These are phyloP conservation scores for Zymoseptoria pseudotritici DNA, from an alignment of 2,329 filamentous ascomycete genomes.

Conservation along the genomic window DNA sequence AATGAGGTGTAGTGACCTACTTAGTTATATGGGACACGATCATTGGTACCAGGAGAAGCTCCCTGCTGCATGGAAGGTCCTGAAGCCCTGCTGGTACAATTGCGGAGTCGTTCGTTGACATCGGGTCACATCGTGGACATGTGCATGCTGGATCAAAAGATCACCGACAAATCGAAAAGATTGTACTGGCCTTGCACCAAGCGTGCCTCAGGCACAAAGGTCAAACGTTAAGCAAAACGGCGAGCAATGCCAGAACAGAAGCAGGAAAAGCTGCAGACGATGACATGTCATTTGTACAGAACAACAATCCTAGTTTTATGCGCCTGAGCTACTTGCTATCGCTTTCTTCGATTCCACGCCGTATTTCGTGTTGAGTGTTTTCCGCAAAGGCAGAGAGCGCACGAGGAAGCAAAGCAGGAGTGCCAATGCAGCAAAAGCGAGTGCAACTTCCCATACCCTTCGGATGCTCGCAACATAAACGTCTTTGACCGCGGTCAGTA, in stretches of 20 bases:
- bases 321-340: neutral
- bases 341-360: constrained; percentile 1
- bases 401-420: constrained; percentile 5
- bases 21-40: too few species aligned
- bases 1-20: too few species aligned
- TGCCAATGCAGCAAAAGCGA: constrained; percentile 3
- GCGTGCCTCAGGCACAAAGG: too few species aligned
- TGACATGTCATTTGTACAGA: neutral
- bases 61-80: too few species aligned
- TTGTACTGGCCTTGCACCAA: too few species aligned
- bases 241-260: neutral
- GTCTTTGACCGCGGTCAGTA: constrained; percentile 3
- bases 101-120: too few species aligned
- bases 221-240: too few species aligned
- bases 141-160: too few species aligned
- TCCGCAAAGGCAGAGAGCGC: constrained; percentile 4
- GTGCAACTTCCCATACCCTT: constrained; percentile 3
- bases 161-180: too few species aligned
- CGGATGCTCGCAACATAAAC: constrained; percentile 2
- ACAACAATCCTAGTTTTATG: neutral
- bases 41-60: too few species aligned
- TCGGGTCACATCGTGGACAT: too few species aligned
- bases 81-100: too few species aligned
- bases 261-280: neutral
- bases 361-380: constrained; percentile 4